phyloP scores from a whole-genome alignment of 2,329 filamentous ascomycete genomes.

The Colletotrichum lini region DNA sequence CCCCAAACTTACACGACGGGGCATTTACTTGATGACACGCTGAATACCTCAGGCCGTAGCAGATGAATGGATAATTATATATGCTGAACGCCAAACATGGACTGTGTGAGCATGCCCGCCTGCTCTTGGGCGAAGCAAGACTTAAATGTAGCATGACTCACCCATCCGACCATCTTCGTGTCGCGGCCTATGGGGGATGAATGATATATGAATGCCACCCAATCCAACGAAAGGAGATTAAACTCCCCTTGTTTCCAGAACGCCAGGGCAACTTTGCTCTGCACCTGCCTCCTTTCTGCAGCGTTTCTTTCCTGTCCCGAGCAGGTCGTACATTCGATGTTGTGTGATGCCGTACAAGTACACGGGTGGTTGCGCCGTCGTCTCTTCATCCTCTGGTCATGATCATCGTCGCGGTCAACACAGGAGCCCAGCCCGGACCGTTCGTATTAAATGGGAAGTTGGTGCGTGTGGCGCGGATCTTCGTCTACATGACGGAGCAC shows the following conservation, averaged over 20 bases:
- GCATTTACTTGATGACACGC: too few relatives aligned
- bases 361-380: constrained; percentile 15
- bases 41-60: neutral
- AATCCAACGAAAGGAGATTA: constrained; percentile 3
- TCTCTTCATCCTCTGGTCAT: constrained; percentile 22
- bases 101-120: constrained; percentile 4
- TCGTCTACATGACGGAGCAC: constrained; percentile 82
- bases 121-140: neutral
- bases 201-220: constrained; percentile 2
- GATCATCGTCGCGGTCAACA: constrained; percentile 28
- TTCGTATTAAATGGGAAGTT: constrained; percentile 17
- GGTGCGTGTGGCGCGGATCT: neutral
- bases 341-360: constrained; percentile 23
- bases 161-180: neutral
- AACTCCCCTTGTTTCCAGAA: constrained; percentile 10
- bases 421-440: constrained; percentile 34
- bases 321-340: constrained; percentile 18
- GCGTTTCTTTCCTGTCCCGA: constrained; percentile 8
- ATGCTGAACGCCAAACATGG: constrained; percentile 18
- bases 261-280: constrained; percentile 5
- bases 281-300: neutral
- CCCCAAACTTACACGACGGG: too few relatives aligned
- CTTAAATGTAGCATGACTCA: neutral
- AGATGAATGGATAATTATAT: constrained; percentile 16
- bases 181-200: neutral